Evolutionary conservation across 2,329 filamentous ascomycete species (phyloP), one percentile per base, ranked within the genome.

Genomic region (Pseudogymnoascus sp.): DNA sequence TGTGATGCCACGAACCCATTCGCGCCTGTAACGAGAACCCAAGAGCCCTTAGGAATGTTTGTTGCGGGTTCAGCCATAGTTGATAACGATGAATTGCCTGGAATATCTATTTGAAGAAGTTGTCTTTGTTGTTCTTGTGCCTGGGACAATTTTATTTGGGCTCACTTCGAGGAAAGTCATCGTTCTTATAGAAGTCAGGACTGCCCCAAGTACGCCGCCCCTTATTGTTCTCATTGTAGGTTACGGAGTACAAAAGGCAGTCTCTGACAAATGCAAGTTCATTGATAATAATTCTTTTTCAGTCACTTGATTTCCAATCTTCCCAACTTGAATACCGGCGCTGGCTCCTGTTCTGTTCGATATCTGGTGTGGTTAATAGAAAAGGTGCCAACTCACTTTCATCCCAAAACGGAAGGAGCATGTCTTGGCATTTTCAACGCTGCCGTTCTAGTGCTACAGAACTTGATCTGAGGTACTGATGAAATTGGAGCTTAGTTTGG

Each of bases 1-100:
- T 82, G 77, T 6, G 75, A 75, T 25, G 72, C 79, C 23, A 82
- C 73, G 67, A 77, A 80, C 36, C 80, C 79, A 60, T 76, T 81
- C 1, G 73, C 76, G 6, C 80, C 79, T 0, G 79, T 81, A 13
- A 83, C 75, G 3, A 82, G 75, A 28, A 81, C 70, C 45, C 66
- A 68, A 2, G 73, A 74, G 8, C 73, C 74, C 5, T 64, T 48
- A 6, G 71, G 70, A 25, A 77, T 72, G 31, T 48, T 63, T 62
- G 23, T 51, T 51, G 23, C 14, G 6, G 14, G 45, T 51, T 51
- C 23, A 16, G 45, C 3, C 45, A 51, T 51, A 2, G 21, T 10
- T 3, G 5, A 45, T 23, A 28, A 16, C 7, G 6, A 7, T 28
- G 14, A 5, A 10, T 28, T 28, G 23, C 6, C 13, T 48, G 21